Conservation (phyloP, 768 basidiomycete species). For the Pleurotus citrinopileatus region DNA sequence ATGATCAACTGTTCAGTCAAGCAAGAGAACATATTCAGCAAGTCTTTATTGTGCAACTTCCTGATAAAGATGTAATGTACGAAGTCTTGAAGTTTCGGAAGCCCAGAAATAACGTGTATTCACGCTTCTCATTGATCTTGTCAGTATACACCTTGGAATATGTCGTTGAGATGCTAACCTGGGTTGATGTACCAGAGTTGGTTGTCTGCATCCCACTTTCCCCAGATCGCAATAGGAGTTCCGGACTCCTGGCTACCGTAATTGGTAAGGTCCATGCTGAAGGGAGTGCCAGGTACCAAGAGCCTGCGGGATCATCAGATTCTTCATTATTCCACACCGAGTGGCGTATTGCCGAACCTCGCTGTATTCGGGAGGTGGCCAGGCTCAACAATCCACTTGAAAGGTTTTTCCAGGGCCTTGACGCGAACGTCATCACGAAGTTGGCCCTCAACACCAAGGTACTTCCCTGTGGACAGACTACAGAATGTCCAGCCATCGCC, state of each 20-base stretch:
- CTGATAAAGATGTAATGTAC: too few species aligned
- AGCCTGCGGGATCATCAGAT: slow-evolving; percentile 25
- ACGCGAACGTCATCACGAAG: slow-evolving; percentile 26
- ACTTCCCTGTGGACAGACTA: slow-evolving; percentile 28
- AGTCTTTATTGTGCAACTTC: too few species aligned
- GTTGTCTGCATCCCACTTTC: slow-evolving; percentile 34
- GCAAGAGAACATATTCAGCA: too few species aligned
- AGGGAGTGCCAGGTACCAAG: slow-evolving; percentile 29
- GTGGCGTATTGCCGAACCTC: slow-evolving; percentile 15
- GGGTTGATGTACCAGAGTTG: slow-evolving; percentile 22
- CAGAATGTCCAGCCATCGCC: slow-evolving; percentile 27
- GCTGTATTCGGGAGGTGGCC: slow-evolving; percentile 26
- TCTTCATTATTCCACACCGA: background rate
- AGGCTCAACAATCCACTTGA: slow-evolving; percentile 34
- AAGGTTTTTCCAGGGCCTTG: slow-evolving; percentile 22
- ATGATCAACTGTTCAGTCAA: too few species aligned
- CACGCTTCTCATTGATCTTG: too few species aligned
- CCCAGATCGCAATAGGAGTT: slow-evolving; percentile 40
- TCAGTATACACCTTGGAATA: too few species aligned
- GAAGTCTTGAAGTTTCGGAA: too few species aligned
- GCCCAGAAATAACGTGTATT: too few species aligned
- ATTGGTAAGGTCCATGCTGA: slow-evolving; percentile 39
- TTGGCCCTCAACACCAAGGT: slow-evolving; percentile 25
- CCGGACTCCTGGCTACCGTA: slow-evolving; percentile 35
- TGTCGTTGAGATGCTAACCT: background rate